Percentiles rank a stretch among this genome's conserved stretches.
phyloP scores from a whole-genome alignment of 2,329 filamentous ascomycete genomes.

The Fusarium odoratissimum region DNA sequence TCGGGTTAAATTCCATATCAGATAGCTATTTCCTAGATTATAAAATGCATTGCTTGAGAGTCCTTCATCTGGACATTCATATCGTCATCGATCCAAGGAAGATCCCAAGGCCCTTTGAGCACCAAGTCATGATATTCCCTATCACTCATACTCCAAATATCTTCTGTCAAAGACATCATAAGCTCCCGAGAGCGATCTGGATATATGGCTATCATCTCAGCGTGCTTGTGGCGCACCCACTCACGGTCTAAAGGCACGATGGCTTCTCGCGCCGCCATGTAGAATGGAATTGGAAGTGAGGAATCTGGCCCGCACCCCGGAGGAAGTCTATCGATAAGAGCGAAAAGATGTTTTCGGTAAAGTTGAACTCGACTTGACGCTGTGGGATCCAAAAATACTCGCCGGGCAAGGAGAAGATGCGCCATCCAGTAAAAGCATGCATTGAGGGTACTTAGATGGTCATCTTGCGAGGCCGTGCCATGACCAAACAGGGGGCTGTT shows the following conservation, averaged over 20 bases:
- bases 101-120: neutral
- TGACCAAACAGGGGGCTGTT: fast-evolving
- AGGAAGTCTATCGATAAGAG: neutral
- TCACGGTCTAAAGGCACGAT: neutral
- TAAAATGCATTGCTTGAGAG: neutral
- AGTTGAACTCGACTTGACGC: neutral
- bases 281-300: neutral
- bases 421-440: neutral
- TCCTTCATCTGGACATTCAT: neutral
- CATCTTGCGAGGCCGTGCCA: neutral
- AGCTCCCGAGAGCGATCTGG: neutral
- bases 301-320: neutral
- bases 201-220: neutral
- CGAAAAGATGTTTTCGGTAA: neutral
- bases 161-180: neutral
- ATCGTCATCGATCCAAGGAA: neutral
- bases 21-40: neutral
- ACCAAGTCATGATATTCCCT: neutral
- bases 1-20: fast-evolving
- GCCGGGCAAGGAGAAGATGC: neutral
- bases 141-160: neutral
- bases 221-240: neutral
- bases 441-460: neutral
- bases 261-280: neutral
- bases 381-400: neutral